Base-by-base conservation (phyloP, 2,329 filamentous ascomycete species). In the Drechslerella coelobrocha region DNA sequence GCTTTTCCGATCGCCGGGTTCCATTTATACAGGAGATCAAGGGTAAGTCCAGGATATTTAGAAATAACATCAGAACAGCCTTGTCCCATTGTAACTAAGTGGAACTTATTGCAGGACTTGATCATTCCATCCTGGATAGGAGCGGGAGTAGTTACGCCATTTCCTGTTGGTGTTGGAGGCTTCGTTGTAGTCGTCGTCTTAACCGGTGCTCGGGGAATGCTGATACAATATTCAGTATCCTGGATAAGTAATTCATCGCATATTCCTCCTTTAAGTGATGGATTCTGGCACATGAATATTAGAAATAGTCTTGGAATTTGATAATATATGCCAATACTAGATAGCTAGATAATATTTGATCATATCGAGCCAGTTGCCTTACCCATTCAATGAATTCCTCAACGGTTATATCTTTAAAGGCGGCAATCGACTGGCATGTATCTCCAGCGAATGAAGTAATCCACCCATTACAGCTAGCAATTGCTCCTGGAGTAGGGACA, bases 1-100 rank as follows among this genome's bases (percentile, higher is more conserved):
- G 1, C 21, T 9, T 39, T 54, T 12, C 62, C 62, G 17, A 68
- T 54, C 4, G 62, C 45, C 14, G 62, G 62, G 34, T 68, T 68
- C 62, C 54, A 68, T 60, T 54, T 7, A 19, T 24, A 53, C 9
- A 68, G 19, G 24, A 53, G 19, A 24, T 59, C 62, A 9, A 55
- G 17, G 12, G 53, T 54, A 7, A 51, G 19, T 8, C 26, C 47
- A 5, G 54, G 34, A 26, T 60, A 68, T 21, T 47, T 34, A 8
- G 62, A 45, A 7, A 68, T 14, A n/a, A 68, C 60, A 14, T 60
- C 62, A 2, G 31, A 1, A 19, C 62, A 68, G 12, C 37, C 48
- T 50, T 68, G 54, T 21, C 52, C 53, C 4, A 2, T 2, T 34
- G 21, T 21, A 14, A 68, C 62, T 7, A 48, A 54, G 14, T 68